These are phyloP conservation scores for Berberis vulgaris DNA, from an alignment of 164 flowering plant genomes.

Conservation along the genomic window DNA sequence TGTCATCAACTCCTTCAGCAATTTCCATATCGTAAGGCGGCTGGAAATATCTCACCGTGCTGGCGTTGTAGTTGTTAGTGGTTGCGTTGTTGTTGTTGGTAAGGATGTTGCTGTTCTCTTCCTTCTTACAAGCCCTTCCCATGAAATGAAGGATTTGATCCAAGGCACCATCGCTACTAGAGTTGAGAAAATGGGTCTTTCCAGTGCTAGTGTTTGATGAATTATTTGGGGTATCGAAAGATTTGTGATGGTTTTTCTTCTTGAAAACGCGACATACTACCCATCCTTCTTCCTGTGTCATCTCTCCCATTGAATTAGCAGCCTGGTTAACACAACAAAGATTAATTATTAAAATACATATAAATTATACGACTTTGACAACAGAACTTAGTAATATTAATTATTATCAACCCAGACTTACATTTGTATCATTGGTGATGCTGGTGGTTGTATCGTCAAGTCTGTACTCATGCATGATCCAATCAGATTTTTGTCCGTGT, in stretches of 20 bases:
- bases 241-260: slow-evolving; percentile 73
- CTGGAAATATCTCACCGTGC: slow-evolving; percentile 1
- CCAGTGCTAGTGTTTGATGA: slow-evolving; percentile 20
- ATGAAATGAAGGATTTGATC: slow-evolving; percentile 68
- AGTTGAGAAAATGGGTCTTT: slow-evolving; percentile 21
- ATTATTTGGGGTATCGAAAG: slow-evolving; percentile 31
- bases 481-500: slow-evolving; percentile 85
- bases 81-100: neutral
- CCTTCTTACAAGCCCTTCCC: slow-evolving; percentile 59
- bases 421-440: slow-evolving; percentile 21
- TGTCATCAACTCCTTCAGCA: slow-evolving; percentile 7
- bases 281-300: slow-evolving; percentile 68
- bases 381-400: neutral
- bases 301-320: slow-evolving; percentile 22
- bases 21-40: slow-evolving; percentile 6
- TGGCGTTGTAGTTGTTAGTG: slow-evolving; percentile 6
- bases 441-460: slow-evolving; percentile 43
- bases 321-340: slow-evolving; percentile 6
- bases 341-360: too few relatives aligned
- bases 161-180: slow-evolving; percentile 40
- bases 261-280: slow-evolving; percentile 82
- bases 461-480: slow-evolving; percentile 96
- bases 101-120: slow-evolving; percentile 17
- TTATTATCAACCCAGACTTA: slow-evolving; percentile 13
- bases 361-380: neutral